These are phyloP conservation scores for Melampsora abietis-canadensis DNA, from an alignment of 1,284 basidiomycete species.

Conservation along the genomic window DNA sequence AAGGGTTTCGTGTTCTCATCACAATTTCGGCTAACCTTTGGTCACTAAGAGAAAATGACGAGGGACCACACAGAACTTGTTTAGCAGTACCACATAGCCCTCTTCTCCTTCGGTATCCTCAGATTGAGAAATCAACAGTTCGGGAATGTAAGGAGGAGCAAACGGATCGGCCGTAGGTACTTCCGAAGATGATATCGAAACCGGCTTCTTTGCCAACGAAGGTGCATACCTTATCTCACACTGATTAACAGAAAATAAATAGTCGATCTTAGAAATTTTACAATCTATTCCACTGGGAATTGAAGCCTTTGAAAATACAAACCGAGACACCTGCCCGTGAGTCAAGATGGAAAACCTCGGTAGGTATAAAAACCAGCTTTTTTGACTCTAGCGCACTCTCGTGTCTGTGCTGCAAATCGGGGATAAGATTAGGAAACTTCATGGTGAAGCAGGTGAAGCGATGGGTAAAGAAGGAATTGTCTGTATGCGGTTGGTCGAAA, in stretches of 20 bases:
- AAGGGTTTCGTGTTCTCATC: slow-evolving; percentile 46
- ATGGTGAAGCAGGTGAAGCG: not conserved
- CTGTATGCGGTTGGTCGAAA: too few species aligned
- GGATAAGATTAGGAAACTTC: not conserved
- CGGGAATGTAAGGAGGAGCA: slow-evolving; percentile 70
- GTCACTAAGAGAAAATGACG: slow-evolving; percentile 76
- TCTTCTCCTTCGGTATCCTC: slow-evolving; percentile 63
- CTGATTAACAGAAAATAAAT: slow-evolving; percentile 44
- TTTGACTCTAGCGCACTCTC: not conserved
- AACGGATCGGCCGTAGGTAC: slow-evolving; percentile 63
- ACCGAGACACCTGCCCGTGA: not conserved
- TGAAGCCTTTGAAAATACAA: not conserved
- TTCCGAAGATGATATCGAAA: not conserved
- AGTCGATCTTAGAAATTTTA: too few species aligned
- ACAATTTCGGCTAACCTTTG: slow-evolving; percentile 60
- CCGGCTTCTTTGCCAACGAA: slow-evolving; percentile 11
- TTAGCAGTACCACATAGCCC: slow-evolving; percentile 71
- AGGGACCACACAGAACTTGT: slow-evolving; percentile 77
- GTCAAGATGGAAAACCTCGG: not conserved
- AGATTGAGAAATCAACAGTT: slow-evolving; percentile 69
- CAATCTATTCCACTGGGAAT: too few species aligned
- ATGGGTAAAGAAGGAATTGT: too few species aligned
- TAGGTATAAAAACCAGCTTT: not conserved
- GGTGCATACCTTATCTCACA: slow-evolving; percentile 20
- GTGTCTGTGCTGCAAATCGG: not conserved